These are phyloP conservation scores for Diplosphaera chodatii DNA, from an alignment of 139 green algal species.

Conservation along the genomic window DNA sequence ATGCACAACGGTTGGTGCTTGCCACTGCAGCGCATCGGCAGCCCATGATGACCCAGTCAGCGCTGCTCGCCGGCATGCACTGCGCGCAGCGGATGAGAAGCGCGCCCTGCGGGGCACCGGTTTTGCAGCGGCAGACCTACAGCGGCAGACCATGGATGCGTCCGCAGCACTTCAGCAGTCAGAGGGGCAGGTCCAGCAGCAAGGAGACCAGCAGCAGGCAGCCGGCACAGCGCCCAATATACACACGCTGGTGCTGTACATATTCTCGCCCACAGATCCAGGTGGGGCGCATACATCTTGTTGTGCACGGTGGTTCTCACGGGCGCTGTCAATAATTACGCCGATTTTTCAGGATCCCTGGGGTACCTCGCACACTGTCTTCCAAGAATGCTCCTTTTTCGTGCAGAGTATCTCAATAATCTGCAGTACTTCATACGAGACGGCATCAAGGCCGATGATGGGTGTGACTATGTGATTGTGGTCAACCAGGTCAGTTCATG, in stretches of 20 bases:
- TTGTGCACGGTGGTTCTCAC: too few relatives aligned
- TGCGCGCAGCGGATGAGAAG: not conserved
- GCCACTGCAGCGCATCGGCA: not conserved
- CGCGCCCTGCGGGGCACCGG: not conserved
- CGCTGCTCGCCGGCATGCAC: too few relatives aligned
- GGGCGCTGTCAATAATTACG: too few relatives aligned
- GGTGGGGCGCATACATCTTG: too few relatives aligned
- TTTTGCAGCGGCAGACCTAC: not conserved
- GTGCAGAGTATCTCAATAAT: conserved; percentile 65
- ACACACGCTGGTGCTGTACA: conserved; percentile 64
- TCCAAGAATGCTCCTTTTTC: too few relatives aligned
- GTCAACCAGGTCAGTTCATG: too few relatives aligned
- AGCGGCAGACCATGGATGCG: not conserved
- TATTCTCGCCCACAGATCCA: conserved; percentile 68
- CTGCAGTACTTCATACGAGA: conserved; percentile 64
- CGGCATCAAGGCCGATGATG: conserved; percentile 40
- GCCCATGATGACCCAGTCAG: not conserved
- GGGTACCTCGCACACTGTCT: too few relatives aligned
- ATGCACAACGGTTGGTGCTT: too few relatives aligned
- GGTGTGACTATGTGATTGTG: conserved; percentile 68
- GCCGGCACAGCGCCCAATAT: not conserved
- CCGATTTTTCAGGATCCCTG: too few relatives aligned
- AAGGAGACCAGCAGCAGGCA: not conserved
- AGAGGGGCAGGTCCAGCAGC: too few relatives aligned
- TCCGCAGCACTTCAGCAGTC: too few relatives aligned